Evolutionary conservation across 2,329 filamentous ascomycete species (phyloP).

Genomic region (Fusarium sp.): DNA sequence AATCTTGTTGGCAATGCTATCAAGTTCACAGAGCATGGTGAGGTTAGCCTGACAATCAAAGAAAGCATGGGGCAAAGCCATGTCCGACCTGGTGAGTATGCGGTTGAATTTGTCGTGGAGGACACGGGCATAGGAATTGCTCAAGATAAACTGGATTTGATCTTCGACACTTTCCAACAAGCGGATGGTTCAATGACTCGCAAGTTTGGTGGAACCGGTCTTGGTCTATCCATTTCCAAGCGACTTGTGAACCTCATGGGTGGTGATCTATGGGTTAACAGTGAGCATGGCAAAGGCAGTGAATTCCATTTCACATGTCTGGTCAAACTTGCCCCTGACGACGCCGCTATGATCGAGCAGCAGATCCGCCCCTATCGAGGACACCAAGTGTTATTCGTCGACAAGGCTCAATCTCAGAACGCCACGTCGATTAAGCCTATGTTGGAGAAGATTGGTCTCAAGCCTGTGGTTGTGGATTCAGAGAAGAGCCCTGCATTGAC

Average conservation of each 20-base stretch:
- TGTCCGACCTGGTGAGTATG: slow-evolving; percentile 79
- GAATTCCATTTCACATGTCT: slow-evolving; percentile 97
- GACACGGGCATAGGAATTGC: slow-evolving; percentile 98
- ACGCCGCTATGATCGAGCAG: slow-evolving; percentile 80
- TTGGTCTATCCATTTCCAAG: slow-evolving; percentile 95
- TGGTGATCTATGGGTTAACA: slow-evolving; percentile 95
- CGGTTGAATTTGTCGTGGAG: slow-evolving; percentile 94
- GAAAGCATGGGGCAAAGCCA: slow-evolving; percentile 71
- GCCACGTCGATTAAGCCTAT: slow-evolving; percentile 81
- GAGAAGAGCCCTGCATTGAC: slow-evolving; percentile 71
- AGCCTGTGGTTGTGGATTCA: slow-evolving; percentile 86
- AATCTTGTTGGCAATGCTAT: slow-evolving; percentile 98
- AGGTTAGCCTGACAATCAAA: slow-evolving; percentile 93
- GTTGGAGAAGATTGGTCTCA: slow-evolving; percentile 80
- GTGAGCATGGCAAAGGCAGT: slow-evolving; percentile 89
- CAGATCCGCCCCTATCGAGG: slow-evolving; percentile 91
- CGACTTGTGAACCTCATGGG: slow-evolving; percentile 96
- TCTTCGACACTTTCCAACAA: slow-evolving; percentile 99
- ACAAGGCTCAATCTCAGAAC: slow-evolving; percentile 84
- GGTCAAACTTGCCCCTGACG: slow-evolving; percentile 84
- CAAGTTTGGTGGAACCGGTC: slow-evolving; percentile 93
- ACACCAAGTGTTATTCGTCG: slow-evolving; percentile 93
- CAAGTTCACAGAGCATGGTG: slow-evolving; percentile 97
- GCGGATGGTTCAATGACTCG: slow-evolving; percentile 96
- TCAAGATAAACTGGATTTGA: slow-evolving; percentile 92